phyloP scores from a whole-genome alignment of 2,329 filamentous ascomycete species.

The Chaetomium strumarium region DNA sequence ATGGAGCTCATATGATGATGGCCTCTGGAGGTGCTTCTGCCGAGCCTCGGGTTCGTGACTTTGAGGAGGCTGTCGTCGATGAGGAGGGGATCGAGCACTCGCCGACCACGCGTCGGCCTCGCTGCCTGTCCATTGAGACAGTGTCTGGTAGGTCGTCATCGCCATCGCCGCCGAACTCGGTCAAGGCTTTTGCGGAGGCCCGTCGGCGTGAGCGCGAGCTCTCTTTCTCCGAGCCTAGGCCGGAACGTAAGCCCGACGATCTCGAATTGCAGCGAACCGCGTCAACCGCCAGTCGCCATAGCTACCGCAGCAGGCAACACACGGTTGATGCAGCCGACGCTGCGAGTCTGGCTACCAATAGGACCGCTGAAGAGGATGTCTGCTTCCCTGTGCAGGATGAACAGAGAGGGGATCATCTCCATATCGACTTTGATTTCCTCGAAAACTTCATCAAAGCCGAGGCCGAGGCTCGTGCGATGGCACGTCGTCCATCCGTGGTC shows the following conservation, averaged over 20 bases:
- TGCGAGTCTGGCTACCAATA: conserved; percentile 57
- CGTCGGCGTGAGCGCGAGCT: conserved; percentile 74
- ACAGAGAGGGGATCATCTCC: conserved; percentile 62
- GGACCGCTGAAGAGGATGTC: conserved; percentile 77
- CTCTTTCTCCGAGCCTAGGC: conserved; percentile 44
- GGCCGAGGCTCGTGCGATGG: conserved; percentile 40
- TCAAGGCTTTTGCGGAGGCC: conserved; percentile 92
- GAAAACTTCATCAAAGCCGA: conserved; percentile 78
- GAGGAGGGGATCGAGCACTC: conserved; percentile 55
- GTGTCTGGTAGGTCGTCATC: conserved; percentile 63
- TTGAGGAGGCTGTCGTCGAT: conserved; percentile 78
- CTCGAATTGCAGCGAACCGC: conserved; percentile 62
- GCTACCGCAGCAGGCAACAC: conserved; percentile 51
- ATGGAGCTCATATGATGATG: conserved; percentile 47
- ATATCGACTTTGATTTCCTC: conserved; percentile 87
- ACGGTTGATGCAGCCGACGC: conserved; percentile 54
- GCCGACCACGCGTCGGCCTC: conserved; percentile 39
- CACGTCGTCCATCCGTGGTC: conserved; percentile 43
- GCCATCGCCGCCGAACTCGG: conserved; percentile 90
- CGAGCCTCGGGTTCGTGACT: conserved; percentile 61
- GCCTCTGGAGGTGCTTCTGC: conserved; percentile 36
- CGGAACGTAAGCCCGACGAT: conserved; percentile 36
- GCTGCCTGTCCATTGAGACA: conserved; percentile 53
- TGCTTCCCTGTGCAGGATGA: conserved; percentile 79
- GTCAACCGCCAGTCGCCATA: conserved; percentile 62